These are phyloP conservation scores for Rhodamnia rubescens DNA, from an alignment of 345 rosid genomes.

Conservation along the genomic window DNA sequence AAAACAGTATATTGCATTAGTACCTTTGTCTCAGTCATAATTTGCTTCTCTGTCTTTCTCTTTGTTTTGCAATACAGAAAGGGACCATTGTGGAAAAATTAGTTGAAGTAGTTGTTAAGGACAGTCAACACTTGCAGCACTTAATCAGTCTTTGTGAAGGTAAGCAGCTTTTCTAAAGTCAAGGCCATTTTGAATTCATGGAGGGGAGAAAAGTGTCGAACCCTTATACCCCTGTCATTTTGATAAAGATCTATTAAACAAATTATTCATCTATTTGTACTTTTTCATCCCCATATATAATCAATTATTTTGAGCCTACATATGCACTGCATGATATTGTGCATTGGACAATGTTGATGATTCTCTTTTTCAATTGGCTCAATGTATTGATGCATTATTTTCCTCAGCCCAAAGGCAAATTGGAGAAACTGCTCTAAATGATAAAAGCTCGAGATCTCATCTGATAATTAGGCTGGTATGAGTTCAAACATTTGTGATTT, in stretches of 20 bases:
- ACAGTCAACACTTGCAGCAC: conserved; percentile 65
- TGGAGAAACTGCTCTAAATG: conserved; percentile 88
- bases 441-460: conserved; percentile 95
- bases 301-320: background rate
- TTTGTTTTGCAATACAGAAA: conserved; percentile 37
- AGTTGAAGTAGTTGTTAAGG: conserved; percentile 68
- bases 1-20: background rate
- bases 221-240: background rate
- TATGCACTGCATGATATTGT: background rate
- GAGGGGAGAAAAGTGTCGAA: background rate
- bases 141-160: conserved; percentile 88
- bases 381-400: background rate
- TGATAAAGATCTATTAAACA: background rate
- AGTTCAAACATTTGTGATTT: background rate
- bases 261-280: background rate
- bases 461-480: conserved; percentile 94
- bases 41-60: background rate
- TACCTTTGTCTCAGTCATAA: background rate
- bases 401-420: conserved; percentile 90
- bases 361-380: background rate
- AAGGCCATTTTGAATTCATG: background rate
- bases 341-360: background rate
- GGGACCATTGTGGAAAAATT: conserved; percentile 83
- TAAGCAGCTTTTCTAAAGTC: conserved; percentile 5
- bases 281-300: background rate